Conservation (phyloP, 2,329 filamentous ascomycete genomes). For the Dothistroma pini region DNA sequence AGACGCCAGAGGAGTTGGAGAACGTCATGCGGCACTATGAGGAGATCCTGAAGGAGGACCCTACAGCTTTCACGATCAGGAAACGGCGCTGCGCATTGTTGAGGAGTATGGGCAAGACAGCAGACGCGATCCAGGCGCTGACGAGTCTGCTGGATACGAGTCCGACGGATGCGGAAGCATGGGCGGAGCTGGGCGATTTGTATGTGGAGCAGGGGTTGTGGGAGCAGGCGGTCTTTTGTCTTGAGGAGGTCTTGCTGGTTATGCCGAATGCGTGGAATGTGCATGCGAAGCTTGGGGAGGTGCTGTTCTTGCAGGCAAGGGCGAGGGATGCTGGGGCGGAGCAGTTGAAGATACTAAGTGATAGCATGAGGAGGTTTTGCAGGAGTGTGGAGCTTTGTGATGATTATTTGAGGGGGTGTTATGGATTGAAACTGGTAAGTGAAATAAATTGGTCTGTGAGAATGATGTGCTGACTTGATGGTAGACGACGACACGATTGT, state of each 20-base stretch:
- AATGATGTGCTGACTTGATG: neutral
- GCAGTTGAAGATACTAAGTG: conserved; percentile 54
- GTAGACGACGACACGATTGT: conserved; percentile 25
- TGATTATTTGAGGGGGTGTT: conserved; percentile 86
- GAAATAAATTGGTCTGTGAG: conserved; percentile 39
- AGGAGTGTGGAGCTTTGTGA: conserved; percentile 92
- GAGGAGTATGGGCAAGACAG: conserved; percentile 63
- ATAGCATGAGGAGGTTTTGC: conserved; percentile 79
- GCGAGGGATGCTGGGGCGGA: conserved; percentile 35
- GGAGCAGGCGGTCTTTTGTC: conserved; percentile 76
- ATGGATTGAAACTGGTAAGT: conserved; percentile 72
- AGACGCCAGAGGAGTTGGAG: conserved; percentile 61
- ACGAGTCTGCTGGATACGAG: conserved; percentile 73
- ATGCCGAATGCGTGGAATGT: conserved; percentile 96
- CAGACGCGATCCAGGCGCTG: conserved; percentile 72
- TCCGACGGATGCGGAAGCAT: conserved; percentile 88
- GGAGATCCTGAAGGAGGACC: conserved; percentile 66
- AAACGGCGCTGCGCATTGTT: conserved; percentile 82
- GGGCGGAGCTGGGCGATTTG: conserved; percentile 85
- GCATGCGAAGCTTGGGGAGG: conserved; percentile 81
- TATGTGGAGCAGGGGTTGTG: conserved; percentile 78
- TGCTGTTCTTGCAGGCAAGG: conserved; percentile 64
- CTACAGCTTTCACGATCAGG: conserved; percentile 76
- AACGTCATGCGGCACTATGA: conserved; percentile 75
- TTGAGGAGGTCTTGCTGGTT: conserved; percentile 86